phyloP scores from a whole-genome alignment of 306 rosid species.

The Cicer bijugum region DNA sequence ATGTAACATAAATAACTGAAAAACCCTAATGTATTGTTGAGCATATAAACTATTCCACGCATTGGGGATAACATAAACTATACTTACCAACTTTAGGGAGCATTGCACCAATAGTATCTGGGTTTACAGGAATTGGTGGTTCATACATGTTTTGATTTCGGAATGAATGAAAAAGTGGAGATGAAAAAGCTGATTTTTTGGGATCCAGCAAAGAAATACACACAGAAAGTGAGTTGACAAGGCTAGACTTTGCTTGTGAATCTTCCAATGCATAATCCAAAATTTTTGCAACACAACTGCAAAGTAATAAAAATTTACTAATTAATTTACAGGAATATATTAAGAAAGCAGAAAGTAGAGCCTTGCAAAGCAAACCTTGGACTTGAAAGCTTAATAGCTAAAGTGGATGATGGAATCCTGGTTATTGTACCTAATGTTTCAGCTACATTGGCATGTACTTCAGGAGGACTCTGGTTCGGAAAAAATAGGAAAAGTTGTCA shows the following conservation, averaged over 20 bases:
- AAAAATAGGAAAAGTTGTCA: slow-evolving; percentile 28
- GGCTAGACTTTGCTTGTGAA: slow-evolving; percentile 78
- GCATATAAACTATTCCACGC: slow-evolving; percentile 10
- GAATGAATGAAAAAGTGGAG: slow-evolving; percentile 78
- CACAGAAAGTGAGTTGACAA: slow-evolving; percentile 86
- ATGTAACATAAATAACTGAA: slow-evolving; percentile 15
- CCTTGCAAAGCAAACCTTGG: slow-evolving; percentile 70
- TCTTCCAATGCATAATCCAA: slow-evolving; percentile 85
- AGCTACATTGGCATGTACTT: slow-evolving; percentile 94
- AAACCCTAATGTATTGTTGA: neutral
- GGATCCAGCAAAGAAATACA: slow-evolving; percentile 98
- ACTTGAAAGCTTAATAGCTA: slow-evolving; percentile 85
- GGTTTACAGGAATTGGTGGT: slow-evolving; percentile 74
- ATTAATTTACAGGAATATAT: slow-evolving; percentile 6
- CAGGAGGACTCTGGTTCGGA: slow-evolving; percentile 76
- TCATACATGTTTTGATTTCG: slow-evolving; percentile 86
- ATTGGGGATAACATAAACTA: slow-evolving; percentile 6
- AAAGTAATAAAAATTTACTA: slow-evolving; percentile 35
- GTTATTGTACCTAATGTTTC: slow-evolving; percentile 92
- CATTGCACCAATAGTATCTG: slow-evolving; percentile 87
- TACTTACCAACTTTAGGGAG: slow-evolving; percentile 86
- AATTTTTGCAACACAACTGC: slow-evolving; percentile 89
- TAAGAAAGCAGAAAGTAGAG: neutral
- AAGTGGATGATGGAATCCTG: slow-evolving; percentile 80
- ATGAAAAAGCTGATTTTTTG: slow-evolving; percentile 68